A percentile compares a stretch with the other conserved stretches of the same genome.
phyloP scores from a whole-genome alignment of 768 basidiomycete species.

The Scleroderma bovista region DNA sequence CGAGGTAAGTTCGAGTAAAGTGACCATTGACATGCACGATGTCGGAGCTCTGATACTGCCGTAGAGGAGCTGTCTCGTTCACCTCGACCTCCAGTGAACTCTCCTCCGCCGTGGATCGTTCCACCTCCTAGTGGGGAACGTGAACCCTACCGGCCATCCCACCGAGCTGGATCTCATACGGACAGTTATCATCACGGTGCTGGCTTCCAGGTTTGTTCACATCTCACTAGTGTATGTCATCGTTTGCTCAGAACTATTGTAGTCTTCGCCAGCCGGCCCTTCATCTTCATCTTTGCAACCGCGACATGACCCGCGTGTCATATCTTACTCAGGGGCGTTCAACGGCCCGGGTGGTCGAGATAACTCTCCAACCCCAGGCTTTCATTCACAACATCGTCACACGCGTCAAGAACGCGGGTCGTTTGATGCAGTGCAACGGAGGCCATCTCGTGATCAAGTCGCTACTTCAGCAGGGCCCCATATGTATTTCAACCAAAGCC shows the following conservation, averaged over 20 bases:
- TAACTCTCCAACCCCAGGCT: constrained; percentile 16
- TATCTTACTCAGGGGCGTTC: constrained; percentile 8
- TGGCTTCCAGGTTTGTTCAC: constrained; percentile 23
- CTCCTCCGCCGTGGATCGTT: constrained; percentile 39
- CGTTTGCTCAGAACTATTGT: constrained; percentile 4
- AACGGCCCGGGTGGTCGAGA: constrained; percentile 8
- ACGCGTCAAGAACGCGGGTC: constrained; percentile 23
- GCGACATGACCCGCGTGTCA: constrained; percentile 21
- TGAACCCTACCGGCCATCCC: constrained; percentile 18
- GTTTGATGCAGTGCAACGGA: constrained; percentile 22
- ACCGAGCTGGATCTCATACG: constrained; percentile 20
- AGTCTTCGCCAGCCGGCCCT: constrained; percentile 20
- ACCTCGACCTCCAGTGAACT: constrained; percentile 33
- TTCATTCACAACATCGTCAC: constrained; percentile 17
- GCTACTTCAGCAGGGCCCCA: constrained; percentile 18
- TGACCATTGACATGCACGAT: not conserved
- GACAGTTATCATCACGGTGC: constrained; percentile 23
- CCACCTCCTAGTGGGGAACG: constrained; percentile 35
- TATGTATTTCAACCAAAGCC: constrained; percentile 17
- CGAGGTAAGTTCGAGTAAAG: constrained; percentile 37
- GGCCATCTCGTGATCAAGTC: constrained; percentile 26
- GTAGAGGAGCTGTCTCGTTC: constrained; percentile 46
- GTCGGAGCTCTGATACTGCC: not conserved
- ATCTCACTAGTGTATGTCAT: not conserved
- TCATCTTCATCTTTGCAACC: constrained; percentile 20